Evolutionary conservation across 495 filamentous ascomycete species (phyloP).

Genomic region (Pseudomonodictys pantanalensis): DNA sequence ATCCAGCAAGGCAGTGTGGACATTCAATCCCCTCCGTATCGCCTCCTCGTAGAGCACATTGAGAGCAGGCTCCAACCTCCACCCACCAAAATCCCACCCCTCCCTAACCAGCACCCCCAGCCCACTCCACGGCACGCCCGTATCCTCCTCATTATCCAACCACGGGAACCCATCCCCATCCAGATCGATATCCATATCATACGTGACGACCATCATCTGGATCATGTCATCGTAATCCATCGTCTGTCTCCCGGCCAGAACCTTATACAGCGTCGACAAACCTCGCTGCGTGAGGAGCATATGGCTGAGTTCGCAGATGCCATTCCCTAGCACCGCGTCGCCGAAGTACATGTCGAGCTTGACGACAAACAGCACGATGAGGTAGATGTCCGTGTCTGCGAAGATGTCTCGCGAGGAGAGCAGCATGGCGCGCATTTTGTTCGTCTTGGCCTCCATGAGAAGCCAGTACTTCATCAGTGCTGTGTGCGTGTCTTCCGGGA

Average conservation of each 20-base stretch:
- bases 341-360: conserved; percentile 62
- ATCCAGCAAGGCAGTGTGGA: conserved; percentile 36
- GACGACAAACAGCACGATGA: conserved; percentile 55
- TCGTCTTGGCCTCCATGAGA: conserved; percentile 59
- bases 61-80: conserved; percentile 54
- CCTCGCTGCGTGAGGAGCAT: conserved; percentile 60
- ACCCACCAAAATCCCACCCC: too few species aligned
- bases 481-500: conserved; percentile 43
- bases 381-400: conserved; percentile 53
- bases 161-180: not conserved
- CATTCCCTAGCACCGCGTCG: conserved; percentile 47
- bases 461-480: conserved; percentile 65
- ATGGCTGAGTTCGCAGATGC: conserved; percentile 45
- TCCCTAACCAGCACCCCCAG: conserved; percentile 50
- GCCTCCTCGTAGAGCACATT: conserved; percentile 55
- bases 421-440: conserved; percentile 47
- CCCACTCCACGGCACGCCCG: conserved; percentile 11
- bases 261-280: conserved; percentile 49
- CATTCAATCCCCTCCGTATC: conserved; percentile 45
- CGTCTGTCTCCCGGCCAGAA: conserved; percentile 39
- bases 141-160: conserved; percentile 6
- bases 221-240: too few species aligned
- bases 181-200: conserved; percentile 8
- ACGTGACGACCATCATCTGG: conserved; percentile 36
- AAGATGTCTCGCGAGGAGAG: conserved; percentile 50